Percentiles rank a stretch among this genome's conserved stretches.
phyloP scores from a whole-genome alignment of 1,139 yeast species.

The Taiozyma sp. region DNA sequence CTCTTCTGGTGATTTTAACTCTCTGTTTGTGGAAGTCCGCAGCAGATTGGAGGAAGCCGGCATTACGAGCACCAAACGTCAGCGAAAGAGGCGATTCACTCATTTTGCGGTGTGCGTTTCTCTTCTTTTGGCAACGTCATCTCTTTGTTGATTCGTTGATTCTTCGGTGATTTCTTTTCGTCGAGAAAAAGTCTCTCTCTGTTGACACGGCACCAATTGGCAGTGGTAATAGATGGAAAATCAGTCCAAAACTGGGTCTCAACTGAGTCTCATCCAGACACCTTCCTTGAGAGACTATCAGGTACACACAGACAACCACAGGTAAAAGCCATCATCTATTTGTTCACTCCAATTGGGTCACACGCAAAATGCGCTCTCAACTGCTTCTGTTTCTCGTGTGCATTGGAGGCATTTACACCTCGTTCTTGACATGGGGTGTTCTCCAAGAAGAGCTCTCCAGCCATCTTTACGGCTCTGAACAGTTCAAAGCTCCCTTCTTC shows the following conservation, averaged over 20 bases:
- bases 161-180: not conserved
- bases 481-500: constrained; percentile 72
- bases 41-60: constrained; percentile 44
- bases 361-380: not conserved
- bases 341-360: no score
- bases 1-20: constrained; percentile 38
- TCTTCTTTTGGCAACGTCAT: no score
- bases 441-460: constrained; percentile 86
- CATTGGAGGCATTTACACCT: constrained; percentile 71
- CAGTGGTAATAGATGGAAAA: not conserved
- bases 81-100: constrained; percentile 31
- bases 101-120: not conserved
- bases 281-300: no score
- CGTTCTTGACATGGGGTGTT: constrained; percentile 88
- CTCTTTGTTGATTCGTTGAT: no score
- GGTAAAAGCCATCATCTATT: no score
- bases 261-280: no score
- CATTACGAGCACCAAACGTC: constrained; percentile 45
- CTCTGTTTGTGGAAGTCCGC: constrained; percentile 47
- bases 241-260: no score
- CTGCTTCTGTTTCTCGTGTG: constrained; percentile 40
- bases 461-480: constrained; percentile 39
- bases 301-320: no score
- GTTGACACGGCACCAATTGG: not conserved
- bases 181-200: not conserved